Evolutionary conservation across 352 stramenopile species (phyloP).

Genomic region (Phytophthora fragariae): DNA sequence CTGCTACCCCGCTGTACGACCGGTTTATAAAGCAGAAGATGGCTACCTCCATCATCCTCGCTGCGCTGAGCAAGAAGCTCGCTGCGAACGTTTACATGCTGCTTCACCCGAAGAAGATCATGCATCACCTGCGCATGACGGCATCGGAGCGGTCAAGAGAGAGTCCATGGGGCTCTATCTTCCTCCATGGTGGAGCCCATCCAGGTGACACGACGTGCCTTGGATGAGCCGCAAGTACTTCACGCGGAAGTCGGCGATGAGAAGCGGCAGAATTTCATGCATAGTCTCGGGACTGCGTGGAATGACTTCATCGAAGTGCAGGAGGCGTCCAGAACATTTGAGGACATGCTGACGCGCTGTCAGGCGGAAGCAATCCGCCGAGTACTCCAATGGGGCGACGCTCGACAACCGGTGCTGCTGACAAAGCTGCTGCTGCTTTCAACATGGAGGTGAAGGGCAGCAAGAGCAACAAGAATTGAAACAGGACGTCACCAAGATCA

Average conservation of each 20-base stretch:
- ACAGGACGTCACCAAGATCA: too few relatives aligned
- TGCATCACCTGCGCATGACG: neutral
- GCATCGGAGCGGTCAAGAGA: neutral
- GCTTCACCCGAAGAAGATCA: too few relatives aligned
- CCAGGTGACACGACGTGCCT: constrained; percentile 13
- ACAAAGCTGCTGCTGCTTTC: neutral
- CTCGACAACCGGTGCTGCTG: neutral
- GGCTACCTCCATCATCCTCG: too few relatives aligned
- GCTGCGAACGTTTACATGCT: too few relatives aligned
- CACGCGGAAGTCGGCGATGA: constrained; percentile 1
- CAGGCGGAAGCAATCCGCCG: constrained; percentile 15
- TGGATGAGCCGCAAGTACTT: constrained; percentile 19
- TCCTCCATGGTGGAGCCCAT: constrained; percentile 14
- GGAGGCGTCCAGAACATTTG: neutral
- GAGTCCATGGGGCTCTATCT: neutral
- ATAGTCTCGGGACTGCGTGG: constrained; percentile 7
- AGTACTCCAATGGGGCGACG: neutral
- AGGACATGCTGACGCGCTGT: too few relatives aligned
- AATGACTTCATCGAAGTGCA: constrained; percentile 17
- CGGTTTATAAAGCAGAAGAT: too few relatives aligned
- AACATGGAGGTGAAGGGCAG: too few relatives aligned
- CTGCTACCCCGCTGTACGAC: too few relatives aligned
- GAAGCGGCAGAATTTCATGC: neutral
- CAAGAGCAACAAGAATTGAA: too few relatives aligned
- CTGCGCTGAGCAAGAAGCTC: too few relatives aligned